phyloP scores from a whole-genome alignment of 2,329 filamentous ascomycete genomes.

The Ceratocystis diversiconidia region DNA sequence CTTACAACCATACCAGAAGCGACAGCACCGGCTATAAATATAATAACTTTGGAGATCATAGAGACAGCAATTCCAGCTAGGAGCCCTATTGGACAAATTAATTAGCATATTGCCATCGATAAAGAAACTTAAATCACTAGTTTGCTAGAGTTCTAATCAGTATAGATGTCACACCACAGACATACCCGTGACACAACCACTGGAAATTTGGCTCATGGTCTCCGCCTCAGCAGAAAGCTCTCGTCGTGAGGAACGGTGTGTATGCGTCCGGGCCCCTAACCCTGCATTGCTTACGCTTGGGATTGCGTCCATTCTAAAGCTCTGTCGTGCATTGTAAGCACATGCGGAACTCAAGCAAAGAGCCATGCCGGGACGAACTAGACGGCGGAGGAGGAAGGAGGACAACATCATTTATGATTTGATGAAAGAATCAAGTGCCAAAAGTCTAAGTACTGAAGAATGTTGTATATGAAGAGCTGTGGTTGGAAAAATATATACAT shows the following conservation, averaged over 20 bases:
- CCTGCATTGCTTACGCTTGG: neutral
- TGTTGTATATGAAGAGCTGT: too few species aligned
- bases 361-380: neutral
- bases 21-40: constrained; percentile 50
- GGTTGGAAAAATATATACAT: neutral
- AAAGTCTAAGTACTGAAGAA: neutral
- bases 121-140: neutral
- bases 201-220: constrained; percentile 33
- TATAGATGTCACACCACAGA: neutral
- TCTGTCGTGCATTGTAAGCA: neutral
- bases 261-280: neutral
- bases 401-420: neutral
- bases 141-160: neutral
- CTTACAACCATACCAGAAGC: constrained; percentile 50
- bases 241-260: neutral
- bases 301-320: constrained; percentile 11
- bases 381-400: neutral
- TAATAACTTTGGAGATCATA: constrained; percentile 56
- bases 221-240: constrained; percentile 9
- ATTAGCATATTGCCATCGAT: neutral
- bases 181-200: constrained; percentile 39
- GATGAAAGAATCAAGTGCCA: neutral
- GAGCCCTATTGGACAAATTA: constrained; percentile 34
- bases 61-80: constrained; percentile 50
- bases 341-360: neutral